Percentiles rank a stretch among this genome's conserved stretches.
phyloP scores from a whole-genome alignment of 2,329 filamentous ascomycete genomes.

The Nemania sp. region DNA sequence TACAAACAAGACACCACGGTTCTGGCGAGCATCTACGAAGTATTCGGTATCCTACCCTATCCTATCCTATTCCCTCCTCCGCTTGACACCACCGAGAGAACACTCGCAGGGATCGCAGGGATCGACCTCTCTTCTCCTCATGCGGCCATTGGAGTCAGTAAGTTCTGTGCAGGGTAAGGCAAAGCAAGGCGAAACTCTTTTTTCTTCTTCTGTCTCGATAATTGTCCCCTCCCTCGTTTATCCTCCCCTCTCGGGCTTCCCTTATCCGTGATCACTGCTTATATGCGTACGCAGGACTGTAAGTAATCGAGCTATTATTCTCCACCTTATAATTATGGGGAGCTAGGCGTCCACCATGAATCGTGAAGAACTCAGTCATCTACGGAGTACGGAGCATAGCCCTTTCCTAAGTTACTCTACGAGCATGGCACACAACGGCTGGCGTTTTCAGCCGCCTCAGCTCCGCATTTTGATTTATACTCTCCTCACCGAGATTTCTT shows the following conservation, averaged over 20 bases:
- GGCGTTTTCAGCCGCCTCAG: slow-evolving; percentile 27
- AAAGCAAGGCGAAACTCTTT: slow-evolving; percentile 19
- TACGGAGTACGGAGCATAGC: not conserved
- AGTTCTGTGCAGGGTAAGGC: slow-evolving; percentile 20
- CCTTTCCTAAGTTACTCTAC: slow-evolving; percentile 1
- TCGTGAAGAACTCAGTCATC: not conserved
- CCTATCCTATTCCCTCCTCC: slow-evolving; percentile 20
- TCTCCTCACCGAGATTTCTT: not conserved
- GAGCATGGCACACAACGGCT: slow-evolving; percentile 7
- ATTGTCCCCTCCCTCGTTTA: slow-evolving; percentile 12
- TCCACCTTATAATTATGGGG: not conserved
- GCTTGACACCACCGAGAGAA: slow-evolving; percentile 15
- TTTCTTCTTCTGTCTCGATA: not conserved
- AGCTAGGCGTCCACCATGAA: slow-evolving; percentile 9
- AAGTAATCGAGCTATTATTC: too few relatives aligned
- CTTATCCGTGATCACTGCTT: too few relatives aligned
- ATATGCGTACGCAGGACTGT: too few relatives aligned
- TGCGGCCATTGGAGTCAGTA: slow-evolving; percentile 1
- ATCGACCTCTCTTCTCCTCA: slow-evolving; percentile 3
- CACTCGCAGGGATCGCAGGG: slow-evolving; percentile 16
- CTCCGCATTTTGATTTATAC: slow-evolving; percentile 12
- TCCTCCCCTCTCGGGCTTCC: too few relatives aligned
- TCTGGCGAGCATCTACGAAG: too few relatives aligned
- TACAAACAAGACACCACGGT: too few relatives aligned
- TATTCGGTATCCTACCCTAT: too few relatives aligned